Evolutionary conservation across 441 rosid genomes (phyloP).

Genomic region (Aquilaria agallochum): DNA sequence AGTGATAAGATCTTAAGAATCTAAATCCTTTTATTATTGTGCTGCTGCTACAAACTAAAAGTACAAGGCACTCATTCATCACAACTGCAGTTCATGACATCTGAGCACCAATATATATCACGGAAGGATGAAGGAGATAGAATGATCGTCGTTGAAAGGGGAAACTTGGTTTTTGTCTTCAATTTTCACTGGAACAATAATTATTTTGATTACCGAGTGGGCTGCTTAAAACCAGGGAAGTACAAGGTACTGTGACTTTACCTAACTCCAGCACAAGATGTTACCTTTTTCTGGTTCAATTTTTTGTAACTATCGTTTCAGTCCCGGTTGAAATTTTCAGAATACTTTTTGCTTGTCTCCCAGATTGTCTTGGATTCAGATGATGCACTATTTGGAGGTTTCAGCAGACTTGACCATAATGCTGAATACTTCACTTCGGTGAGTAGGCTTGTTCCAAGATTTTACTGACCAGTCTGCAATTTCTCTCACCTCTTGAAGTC

Average conservation of each 20-base stretch:
- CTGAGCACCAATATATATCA: slow-evolving; percentile 86
- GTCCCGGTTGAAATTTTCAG: neutral
- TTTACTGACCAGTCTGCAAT: neutral
- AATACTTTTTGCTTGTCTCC: slow-evolving; percentile 2
- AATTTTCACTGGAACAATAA: slow-evolving; percentile 93
- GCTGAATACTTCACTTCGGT: slow-evolving; percentile 78
- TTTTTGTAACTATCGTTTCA: slow-evolving; percentile 1
- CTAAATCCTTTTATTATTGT: no score
- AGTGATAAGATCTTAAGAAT: no score
- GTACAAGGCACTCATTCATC: no score
- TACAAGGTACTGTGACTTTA: slow-evolving; percentile 62
- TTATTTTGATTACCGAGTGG: slow-evolving; percentile 81
- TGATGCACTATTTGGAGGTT: slow-evolving; percentile 73
- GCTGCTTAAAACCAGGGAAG: slow-evolving; percentile 87
- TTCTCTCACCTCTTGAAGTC: neutral
- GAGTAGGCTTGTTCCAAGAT: slow-evolving; percentile 26
- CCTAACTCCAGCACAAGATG: neutral
- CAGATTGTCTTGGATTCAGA: slow-evolving; percentile 92
- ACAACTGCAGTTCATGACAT: slow-evolving; percentile 78
- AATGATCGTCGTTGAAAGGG: slow-evolving; percentile 79
- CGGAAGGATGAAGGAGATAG: slow-evolving; percentile 86
- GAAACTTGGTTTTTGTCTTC: slow-evolving; percentile 80
- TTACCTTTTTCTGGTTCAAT: neutral
- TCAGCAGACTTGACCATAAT: slow-evolving; percentile 48
- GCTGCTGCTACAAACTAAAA: no score